Evolutionary conservation across 2,329 filamentous ascomycete genomes (phyloP).

Genomic region (Ascosphaera aggregata): DNA sequence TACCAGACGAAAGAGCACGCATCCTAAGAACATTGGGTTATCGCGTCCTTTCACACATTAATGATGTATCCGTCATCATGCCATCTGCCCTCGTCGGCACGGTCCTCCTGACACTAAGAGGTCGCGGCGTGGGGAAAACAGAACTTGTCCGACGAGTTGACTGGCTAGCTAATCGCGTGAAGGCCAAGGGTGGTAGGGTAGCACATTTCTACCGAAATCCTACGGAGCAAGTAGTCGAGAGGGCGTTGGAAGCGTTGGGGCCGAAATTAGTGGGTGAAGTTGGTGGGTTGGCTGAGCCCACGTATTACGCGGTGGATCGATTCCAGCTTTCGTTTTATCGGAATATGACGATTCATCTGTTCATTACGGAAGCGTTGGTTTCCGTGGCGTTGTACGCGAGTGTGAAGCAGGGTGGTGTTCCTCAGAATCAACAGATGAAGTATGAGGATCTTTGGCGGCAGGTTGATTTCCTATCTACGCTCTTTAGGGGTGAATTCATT

Average conservation of each 20-base stretch:
- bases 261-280: conserved; percentile 67
- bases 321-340: conserved; percentile 97
- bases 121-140: conserved; percentile 68
- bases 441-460: conserved; percentile 53
- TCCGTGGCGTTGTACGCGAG: conserved; percentile 75
- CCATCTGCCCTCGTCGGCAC: conserved; percentile 91
- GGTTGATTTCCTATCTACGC: conserved; percentile 65
- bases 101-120: conserved; percentile 70
- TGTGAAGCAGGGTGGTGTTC: conserved; percentile 78
- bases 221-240: conserved; percentile 61
- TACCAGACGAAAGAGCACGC: conserved; percentile 37
- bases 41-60: conserved; percentile 82
- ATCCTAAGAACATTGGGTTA: conserved; percentile 75
- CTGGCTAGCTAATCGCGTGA: conserved; percentile 66
- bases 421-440: conserved; percentile 52
- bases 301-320: conserved; percentile 81
- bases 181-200: conserved; percentile 70
- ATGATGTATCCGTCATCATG: conserved; percentile 92
- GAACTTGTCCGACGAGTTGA: conserved; percentile 73
- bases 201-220: conserved; percentile 74
- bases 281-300: conserved; percentile 62
- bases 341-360: conserved; percentile 98
- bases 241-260: conserved; percentile 76
- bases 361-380: conserved; percentile 80
- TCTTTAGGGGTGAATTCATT: conserved; percentile 94